Evolutionary conservation across 352 stramenopile species (phyloP), one percentile per base, ranked within the genome.

Genomic region (Phytophthora lateralis): DNA sequence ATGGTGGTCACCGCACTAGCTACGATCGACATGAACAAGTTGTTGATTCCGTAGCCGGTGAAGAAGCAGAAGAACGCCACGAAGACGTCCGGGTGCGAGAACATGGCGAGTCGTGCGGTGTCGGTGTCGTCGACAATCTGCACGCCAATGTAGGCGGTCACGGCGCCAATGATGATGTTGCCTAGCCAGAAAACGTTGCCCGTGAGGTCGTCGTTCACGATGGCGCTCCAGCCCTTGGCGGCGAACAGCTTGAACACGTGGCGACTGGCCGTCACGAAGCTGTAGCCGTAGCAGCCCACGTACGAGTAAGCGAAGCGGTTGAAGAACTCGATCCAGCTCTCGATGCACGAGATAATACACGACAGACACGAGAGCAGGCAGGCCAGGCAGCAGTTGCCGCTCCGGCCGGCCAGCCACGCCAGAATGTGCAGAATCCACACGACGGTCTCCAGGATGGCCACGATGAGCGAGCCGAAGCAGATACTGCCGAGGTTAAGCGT

Each of bases 401-500:
- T 90, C 46, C 80, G 62, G 34, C 60, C 73, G 17, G 82, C 69
- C 35, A 90, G 69, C 57, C 70, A 85, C 56, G 82, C 69, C 24
- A 97, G 55, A 27, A 87, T 76, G 51, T 80, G 78, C 41, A 95
- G 64, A 32, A 93, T 77, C 61, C 77, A 73, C 24, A 81, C 71
- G 17, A 93, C 76, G 21, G 88, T 82, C 53, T 97, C 83, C n/a
- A 97, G 68, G 38, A 97, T 88, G n/a, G 90, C 89, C 45, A 97
- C 90, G 37, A 96, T 85, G 35, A 97, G 78, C 51, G 89, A 97
- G 17, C 90, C 90, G 49, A 97, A 93, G 78, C 85, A 98, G 62
- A 99, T 98, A 29, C 79, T 96, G 45, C 96, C 96, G 24, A 98
- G 76, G 57, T 93, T 90, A 42, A 90, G 81, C 30, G 93, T 98